phyloP scores from a whole-genome alignment of 768 basidiomycete genomes.

The Phaeotremella skinneri region DNA sequence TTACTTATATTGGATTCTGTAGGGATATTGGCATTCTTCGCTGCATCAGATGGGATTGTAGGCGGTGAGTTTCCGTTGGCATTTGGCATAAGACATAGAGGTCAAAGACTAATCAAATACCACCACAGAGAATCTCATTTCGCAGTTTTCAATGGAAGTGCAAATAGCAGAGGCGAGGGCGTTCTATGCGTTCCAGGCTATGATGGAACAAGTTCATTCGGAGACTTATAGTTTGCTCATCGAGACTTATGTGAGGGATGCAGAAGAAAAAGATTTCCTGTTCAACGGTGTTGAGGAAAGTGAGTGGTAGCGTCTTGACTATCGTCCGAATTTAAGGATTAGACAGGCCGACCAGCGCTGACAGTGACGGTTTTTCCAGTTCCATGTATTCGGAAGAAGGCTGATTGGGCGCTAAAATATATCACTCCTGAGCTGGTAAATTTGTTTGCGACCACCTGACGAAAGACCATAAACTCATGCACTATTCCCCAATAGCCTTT shows the following conservation, averaged over 20 bases:
- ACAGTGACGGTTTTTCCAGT: slow-evolving; percentile 28
- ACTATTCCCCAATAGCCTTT: slow-evolving; percentile 28
- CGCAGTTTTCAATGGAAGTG: slow-evolving; percentile 49
- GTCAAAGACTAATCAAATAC: slow-evolving; percentile 57
- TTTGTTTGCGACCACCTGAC: neutral
- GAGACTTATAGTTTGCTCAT: slow-evolving; percentile 52
- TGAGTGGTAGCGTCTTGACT: slow-evolving; percentile 21
- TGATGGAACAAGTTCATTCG: slow-evolving; percentile 53
- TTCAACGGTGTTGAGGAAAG: slow-evolving; percentile 51
- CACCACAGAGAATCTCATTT: slow-evolving; percentile 48
- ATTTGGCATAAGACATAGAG: neutral
- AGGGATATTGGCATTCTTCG: slow-evolving; percentile 76
- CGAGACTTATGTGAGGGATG: slow-evolving; percentile 51
- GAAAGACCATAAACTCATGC: slow-evolving; percentile 9
- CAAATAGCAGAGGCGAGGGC: slow-evolving; percentile 51
- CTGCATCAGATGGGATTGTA: slow-evolving; percentile 62
- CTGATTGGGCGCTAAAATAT: slow-evolving; percentile 51
- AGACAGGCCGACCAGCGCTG: too few relatives aligned
- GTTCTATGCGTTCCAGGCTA: slow-evolving; percentile 51
- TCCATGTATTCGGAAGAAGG: slow-evolving; percentile 50
- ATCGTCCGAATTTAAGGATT: neutral
- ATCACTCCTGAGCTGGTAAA: slow-evolving; percentile 47
- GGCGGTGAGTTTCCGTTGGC: slow-evolving; percentile 27
- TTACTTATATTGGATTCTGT: neutral
- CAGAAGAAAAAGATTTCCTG: slow-evolving; percentile 47